Base-by-base conservation (phyloP, 2,329 filamentous ascomycete species). In the Phyllosticta ampelicida region DNA sequence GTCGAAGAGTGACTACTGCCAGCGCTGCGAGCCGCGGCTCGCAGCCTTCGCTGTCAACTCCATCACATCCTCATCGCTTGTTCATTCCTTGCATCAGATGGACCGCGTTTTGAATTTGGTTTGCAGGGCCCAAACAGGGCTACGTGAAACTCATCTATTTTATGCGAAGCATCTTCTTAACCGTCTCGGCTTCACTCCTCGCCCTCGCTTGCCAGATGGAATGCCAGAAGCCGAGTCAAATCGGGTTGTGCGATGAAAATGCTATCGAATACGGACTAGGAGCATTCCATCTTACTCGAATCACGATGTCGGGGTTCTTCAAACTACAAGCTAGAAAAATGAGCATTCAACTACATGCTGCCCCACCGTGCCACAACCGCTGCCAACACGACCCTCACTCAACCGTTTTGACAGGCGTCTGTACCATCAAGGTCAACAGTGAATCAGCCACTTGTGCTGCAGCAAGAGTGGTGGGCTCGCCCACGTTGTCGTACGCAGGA, bases 401-500 rank as follows among this genome's bases (percentile, higher is more conserved):
- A 44, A 18, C 36, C 48, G 56, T 44, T 62, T 67, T 61, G 51
- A 74, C 70, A 19, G 73, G 72, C 44, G 64, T 69, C 13, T 75
- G 70, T 3, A 77, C 75, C 71, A 78, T 79, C 29, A 80, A 61
- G 2, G 68, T 68, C 21, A 81, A 68, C 50, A 82, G 63, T 8
- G 78, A 79, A 54, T 77, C 72, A 0, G 76, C 79, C 6, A 82
- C 74, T 62, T 81, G 78, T 4, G 79, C 77, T n/a, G 79, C 80
- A 13, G 78, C 78, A 26, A 82, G 67, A 1, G 74, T 77, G 0
- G 82, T 84, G 18, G 78, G 75, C 67, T 85, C 81, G 0, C 81
- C 82, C 59, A 78, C 73, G 36, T 80, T 84, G 64, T 85, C 82
- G 65, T 84, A 85, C 2, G 81, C 76, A 1, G 82, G 82, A 23